Base-by-base conservation (phyloP, 305 asterid genomes). In the Withania somnifera region DNA sequence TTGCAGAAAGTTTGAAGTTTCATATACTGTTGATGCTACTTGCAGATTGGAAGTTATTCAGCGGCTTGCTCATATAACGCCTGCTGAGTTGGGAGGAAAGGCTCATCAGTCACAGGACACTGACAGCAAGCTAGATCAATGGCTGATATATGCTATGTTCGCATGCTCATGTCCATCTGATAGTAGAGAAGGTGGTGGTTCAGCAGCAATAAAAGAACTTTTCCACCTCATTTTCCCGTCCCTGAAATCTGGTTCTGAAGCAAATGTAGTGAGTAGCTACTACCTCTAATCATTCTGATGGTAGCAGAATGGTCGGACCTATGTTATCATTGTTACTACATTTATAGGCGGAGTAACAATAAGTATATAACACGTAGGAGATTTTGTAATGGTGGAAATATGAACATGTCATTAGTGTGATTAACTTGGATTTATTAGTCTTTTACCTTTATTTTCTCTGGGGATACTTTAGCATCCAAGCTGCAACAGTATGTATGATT, bases 111-210 rank as follows among this genome's bases (percentile, higher is more conserved):
- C 96, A 1, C 99, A 93, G 89, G 99, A 97, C 81, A 84, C 98
- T 71, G 99, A 97, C 86, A 94, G 85, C 89, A 97, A 94, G 90
- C 92, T 97, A 84, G 99, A 97, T 83, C 98, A 97, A 71, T 97
- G 99, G 99, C 93, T 97, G 82, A 93, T 94, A 97, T 97, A 97
- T 91, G 94, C 98, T 81, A 94, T 94, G 97, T 94, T 97, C 81
- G 98, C 98, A 26, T 93, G 98, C 86, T 97, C 99, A 13, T 94
- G 98, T 73, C 98, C 98, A 45, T 92, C 90, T 77, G 95, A 91
- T 88, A 87, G 90, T 82, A 91, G 93, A 83, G 99, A 97, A 87
- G 94, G 92, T 85, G 98, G 92, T 78, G 94, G 94, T 86, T 90
- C 98, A 82, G 93, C 93, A 47, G 92, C 93, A 45, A 91, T 97